Evolutionary conservation across 2,329 filamentous ascomycete genomes (phyloP).

Genomic region (Botrytis pseudocinerea): DNA sequence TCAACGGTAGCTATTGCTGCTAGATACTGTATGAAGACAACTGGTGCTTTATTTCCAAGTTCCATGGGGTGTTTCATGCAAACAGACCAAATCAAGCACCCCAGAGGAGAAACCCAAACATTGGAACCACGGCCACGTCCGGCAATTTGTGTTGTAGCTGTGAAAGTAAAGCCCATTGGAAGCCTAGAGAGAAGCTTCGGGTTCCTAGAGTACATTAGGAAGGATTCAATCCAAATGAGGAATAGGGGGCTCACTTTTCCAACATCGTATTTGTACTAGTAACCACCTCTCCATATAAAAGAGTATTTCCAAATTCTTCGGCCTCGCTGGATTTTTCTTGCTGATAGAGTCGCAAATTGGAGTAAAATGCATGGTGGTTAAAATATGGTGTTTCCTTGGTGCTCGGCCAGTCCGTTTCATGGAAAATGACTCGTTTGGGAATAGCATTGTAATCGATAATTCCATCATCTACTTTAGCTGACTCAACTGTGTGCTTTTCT

Average conservation of each 20-base stretch:
- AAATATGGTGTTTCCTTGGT: conserved; percentile 79
- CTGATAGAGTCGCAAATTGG: conserved; percentile 68
- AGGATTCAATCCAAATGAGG: conserved; percentile 4
- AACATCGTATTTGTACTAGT: conserved; percentile 93
- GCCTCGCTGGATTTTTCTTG: conserved; percentile 53
- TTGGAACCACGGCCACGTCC: conserved; percentile 87
- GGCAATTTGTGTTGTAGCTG: conserved; percentile 84
- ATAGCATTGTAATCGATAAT: conserved; percentile 74
- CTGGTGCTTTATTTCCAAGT: conserved; percentile 69
- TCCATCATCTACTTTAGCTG: conserved; percentile 50
- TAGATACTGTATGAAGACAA: conserved; percentile 93
- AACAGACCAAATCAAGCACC: conserved; percentile 83
- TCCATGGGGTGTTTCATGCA: conserved; percentile 80
- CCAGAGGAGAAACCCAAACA: conserved; percentile 90
- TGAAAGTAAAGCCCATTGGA: conserved; percentile 82
- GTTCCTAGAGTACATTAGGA: conserved; percentile 57
- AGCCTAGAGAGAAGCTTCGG: conserved; percentile 71
- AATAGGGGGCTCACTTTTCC: conserved; percentile 64
- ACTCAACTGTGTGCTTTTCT: conserved; percentile 42
- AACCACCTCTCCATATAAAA: conserved; percentile 89
- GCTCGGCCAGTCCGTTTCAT: conserved; percentile 67
- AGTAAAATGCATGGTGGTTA: conserved; percentile 77
- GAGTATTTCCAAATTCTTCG: conserved; percentile 68
- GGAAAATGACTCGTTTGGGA: conserved; percentile 71
- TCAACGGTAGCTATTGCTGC: conserved; percentile 83